These are phyloP conservation scores for Pseudogymnoascus sp. DNA, from an alignment of 2,329 filamentous ascomycete genomes.

Conservation along the genomic window DNA sequence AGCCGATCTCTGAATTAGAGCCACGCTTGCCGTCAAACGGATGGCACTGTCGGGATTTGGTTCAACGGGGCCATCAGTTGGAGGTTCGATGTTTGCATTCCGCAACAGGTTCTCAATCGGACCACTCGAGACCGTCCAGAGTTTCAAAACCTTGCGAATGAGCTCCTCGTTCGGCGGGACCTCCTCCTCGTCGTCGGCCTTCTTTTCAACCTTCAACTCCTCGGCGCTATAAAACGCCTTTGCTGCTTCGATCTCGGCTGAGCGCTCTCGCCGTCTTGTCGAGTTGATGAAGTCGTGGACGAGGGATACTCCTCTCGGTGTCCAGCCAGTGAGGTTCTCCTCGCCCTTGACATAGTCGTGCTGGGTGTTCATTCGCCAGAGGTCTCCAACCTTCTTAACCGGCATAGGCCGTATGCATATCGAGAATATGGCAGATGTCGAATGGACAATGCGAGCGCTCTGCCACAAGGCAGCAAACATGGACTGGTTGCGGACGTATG, in stretches of 20 bases:
- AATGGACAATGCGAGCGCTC: conserved; percentile 75
- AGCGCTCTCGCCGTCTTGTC: conserved; percentile 63
- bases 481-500: conserved; percentile 76
- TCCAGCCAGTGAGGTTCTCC: conserved; percentile 77
- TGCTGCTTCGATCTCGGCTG: conserved; percentile 72
- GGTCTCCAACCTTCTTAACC: conserved; percentile 82
- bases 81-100: conserved; percentile 58
- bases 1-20: conserved; percentile 72
- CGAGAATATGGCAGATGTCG: conserved; percentile 78
- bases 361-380: conserved; percentile 94
- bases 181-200: not conserved
- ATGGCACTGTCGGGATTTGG: not conserved
- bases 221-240: conserved; percentile 52
- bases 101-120: conserved; percentile 43
- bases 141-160: conserved; percentile 31
- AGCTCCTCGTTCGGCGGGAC: conserved; percentile 29
- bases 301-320: conserved; percentile 79
- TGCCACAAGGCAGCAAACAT: conserved; percentile 85
- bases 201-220: not conserved
- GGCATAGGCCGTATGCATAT: conserved; percentile 79
- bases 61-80: conserved; percentile 48
- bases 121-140: conserved; percentile 28
- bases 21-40: conserved; percentile 23
- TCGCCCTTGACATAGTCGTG: conserved; percentile 96
- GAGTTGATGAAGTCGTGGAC: conserved; percentile 79